Conservation (phyloP, 228 moss, liverwort and hornwort genomes). For the Sphagnum fallax region DNA sequence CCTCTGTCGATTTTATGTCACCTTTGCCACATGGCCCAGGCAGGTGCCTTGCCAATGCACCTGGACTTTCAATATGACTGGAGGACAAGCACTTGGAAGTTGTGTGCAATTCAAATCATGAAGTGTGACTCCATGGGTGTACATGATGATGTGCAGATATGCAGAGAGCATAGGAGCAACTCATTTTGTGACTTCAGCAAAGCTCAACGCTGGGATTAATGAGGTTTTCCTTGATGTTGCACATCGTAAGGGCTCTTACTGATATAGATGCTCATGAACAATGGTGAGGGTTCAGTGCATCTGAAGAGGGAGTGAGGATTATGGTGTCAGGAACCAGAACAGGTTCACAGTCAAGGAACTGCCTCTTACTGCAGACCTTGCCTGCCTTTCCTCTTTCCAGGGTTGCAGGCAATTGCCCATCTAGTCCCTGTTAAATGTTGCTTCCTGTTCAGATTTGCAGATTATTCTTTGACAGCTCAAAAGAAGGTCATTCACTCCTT, state of each 20-base stretch:
- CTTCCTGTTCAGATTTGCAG: neutral
- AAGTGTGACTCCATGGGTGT: no score
- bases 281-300: neutral
- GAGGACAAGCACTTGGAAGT: no score
- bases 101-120: no score
- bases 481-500: neutral
- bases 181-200: conserved; percentile 91
- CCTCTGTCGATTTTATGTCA: neutral
- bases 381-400: neutral
- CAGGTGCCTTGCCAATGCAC: neutral
- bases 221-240: conserved; percentile 72
- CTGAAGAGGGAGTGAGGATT: neutral
- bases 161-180: conserved; percentile 83
- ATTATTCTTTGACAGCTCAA: neutral
- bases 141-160: conserved; percentile 30
- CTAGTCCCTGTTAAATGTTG: neutral
- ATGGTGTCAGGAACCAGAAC: neutral
- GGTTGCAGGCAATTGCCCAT: neutral
- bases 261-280: neutral
- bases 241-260: conserved; percentile 33
- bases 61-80: neutral
- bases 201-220: conserved; percentile 77
- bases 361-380: neutral
- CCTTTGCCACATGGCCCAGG: neutral
- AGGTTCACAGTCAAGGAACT: neutral